A percentile compares a stretch with the other conserved stretches of the same genome.
phyloP scores from a whole-genome alignment of 1,284 basidiomycete species.

The Pisolithus thermaeus region DNA sequence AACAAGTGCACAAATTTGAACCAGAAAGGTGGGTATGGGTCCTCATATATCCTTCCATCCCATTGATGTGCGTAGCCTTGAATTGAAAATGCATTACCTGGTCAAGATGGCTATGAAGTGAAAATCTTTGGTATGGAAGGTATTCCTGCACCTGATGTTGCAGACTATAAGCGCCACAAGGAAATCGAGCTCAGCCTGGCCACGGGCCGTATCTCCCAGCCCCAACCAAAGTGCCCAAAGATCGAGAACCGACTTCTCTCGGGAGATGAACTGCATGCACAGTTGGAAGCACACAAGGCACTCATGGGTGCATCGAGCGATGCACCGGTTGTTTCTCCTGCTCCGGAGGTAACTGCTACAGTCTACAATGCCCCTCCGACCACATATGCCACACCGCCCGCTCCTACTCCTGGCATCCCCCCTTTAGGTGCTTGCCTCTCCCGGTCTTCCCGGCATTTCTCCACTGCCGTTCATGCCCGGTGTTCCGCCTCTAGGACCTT shows the following conservation, averaged over 20 bases:
- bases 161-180: slow-evolving; percentile 91
- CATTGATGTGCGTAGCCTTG: slow-evolving; percentile 43
- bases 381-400: slow-evolving; percentile 54
- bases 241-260: slow-evolving; percentile 77
- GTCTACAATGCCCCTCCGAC: slow-evolving; percentile 68
- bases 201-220: slow-evolving; percentile 73
- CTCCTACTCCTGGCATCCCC: slow-evolving; percentile 36
- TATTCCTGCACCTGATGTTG: slow-evolving; percentile 89
- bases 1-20: slow-evolving; percentile 98
- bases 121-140: slow-evolving; percentile 99
- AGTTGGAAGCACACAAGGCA: slow-evolving; percentile 86
- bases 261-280: slow-evolving; percentile 80
- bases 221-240: slow-evolving; percentile 76
- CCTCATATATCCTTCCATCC: slow-evolving; percentile 6
- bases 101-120: slow-evolving; percentile 95
- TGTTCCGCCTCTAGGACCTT: slow-evolving; percentile 23
- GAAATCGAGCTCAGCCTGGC: slow-evolving; percentile 87
- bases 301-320: slow-evolving; percentile 72
- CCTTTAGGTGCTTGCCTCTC: slow-evolving; percentile 39
- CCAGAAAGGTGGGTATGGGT: slow-evolving; percentile 76
- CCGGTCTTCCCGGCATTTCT: slow-evolving; percentile 34
- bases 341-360: slow-evolving; percentile 36
- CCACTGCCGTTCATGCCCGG: slow-evolving; percentile 32
- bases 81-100: slow-evolving; percentile 94
- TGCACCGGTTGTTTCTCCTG: slow-evolving; percentile 28